phyloP scores from a whole-genome alignment of 2,329 filamentous ascomycete species.

The Septoria linicola region DNA sequence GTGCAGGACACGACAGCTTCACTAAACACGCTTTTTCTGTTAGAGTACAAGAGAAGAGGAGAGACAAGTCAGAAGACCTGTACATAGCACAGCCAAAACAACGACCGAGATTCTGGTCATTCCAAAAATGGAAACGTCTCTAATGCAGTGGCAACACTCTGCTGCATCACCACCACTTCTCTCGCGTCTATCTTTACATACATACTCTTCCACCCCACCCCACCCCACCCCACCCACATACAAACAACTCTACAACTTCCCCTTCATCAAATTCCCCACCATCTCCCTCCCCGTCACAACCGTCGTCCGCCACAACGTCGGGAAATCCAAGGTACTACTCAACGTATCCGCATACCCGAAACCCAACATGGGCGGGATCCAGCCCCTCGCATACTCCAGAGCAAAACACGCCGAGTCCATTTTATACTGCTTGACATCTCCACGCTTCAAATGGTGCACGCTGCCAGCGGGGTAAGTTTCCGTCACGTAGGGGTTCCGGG shows the following conservation, averaged over 20 bases:
- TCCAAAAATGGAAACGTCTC: too few relatives aligned
- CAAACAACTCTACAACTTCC: conserved; percentile 71
- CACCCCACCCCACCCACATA: too few relatives aligned
- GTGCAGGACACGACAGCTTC: conserved; percentile 3
- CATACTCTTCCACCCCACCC: too few relatives aligned
- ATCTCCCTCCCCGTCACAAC: conserved; percentile 74
- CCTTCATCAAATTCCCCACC: conserved; percentile 66
- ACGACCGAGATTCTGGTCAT: too few relatives aligned
- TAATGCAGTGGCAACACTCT: too few relatives aligned
- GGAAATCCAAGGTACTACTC: conserved; percentile 76
- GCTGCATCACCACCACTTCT: too few relatives aligned
- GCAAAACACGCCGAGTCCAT: conserved; percentile 77
- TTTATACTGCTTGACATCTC: conserved; percentile 76
- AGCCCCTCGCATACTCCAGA: conserved; percentile 79
- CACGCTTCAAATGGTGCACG: conserved; percentile 70
- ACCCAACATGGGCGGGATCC: conserved; percentile 90
- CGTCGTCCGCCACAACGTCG: conserved; percentile 79
- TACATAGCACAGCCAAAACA: too few relatives aligned
- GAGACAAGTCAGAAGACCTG: too few relatives aligned
- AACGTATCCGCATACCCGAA: conserved; percentile 85
- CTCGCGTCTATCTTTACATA: too few relatives aligned
- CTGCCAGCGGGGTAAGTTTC: conserved; percentile 69
- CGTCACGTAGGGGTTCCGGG: conserved; percentile 60
- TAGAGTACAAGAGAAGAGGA: too few relatives aligned
- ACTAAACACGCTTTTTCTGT: too few relatives aligned